Evolutionary conservation across 208 protist genomes (phyloP).

Genomic region (Leishmania tarentolae): DNA sequence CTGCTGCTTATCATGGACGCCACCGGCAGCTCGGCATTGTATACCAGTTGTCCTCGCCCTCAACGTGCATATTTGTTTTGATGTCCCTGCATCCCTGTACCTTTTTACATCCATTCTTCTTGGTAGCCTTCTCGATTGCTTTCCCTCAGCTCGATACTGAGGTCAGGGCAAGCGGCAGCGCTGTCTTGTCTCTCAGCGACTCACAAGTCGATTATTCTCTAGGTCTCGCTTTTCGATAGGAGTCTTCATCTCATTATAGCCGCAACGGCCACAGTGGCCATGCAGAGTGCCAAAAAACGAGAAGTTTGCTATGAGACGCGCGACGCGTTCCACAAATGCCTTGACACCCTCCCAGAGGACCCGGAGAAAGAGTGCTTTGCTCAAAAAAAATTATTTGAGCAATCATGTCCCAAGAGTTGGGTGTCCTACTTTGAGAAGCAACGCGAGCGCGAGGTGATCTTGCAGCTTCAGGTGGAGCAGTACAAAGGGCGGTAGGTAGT

Average conservation of each 20-base stretch:
- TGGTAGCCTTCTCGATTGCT: not conserved
- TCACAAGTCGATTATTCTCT: not conserved
- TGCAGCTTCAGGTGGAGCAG: slow-evolving; percentile 77
- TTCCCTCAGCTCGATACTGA: not conserved
- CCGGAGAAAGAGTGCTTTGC: slow-evolving; percentile 60
- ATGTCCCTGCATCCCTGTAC: not conserved
- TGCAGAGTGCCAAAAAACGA: slow-evolving; percentile 81
- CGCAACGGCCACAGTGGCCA: slow-evolving; percentile 10
- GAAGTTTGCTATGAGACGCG: slow-evolving; percentile 78
- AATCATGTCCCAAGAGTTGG: slow-evolving; percentile 76
- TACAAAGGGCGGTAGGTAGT: slow-evolving; percentile 37
- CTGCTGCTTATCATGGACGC: not conserved
- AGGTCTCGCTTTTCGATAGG: not conserved
- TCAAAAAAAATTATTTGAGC: slow-evolving; percentile 47
- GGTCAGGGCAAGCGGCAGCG: not conserved
- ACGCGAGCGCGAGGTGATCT: slow-evolving; percentile 77
- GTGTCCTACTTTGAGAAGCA: slow-evolving; percentile 86
- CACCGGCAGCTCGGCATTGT: not conserved
- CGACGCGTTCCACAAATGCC: slow-evolving; percentile 76
- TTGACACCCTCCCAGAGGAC: slow-evolving; percentile 73
- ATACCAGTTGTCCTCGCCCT: not conserved
- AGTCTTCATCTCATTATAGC: not conserved
- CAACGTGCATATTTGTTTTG: not conserved
- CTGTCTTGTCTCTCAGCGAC: not conserved
- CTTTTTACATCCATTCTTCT: not conserved